A percentile compares a stretch with the other conserved stretches of the same genome.
phyloP scores from a whole-genome alignment of 106 monocot species.

The Triglochin maritima region DNA sequence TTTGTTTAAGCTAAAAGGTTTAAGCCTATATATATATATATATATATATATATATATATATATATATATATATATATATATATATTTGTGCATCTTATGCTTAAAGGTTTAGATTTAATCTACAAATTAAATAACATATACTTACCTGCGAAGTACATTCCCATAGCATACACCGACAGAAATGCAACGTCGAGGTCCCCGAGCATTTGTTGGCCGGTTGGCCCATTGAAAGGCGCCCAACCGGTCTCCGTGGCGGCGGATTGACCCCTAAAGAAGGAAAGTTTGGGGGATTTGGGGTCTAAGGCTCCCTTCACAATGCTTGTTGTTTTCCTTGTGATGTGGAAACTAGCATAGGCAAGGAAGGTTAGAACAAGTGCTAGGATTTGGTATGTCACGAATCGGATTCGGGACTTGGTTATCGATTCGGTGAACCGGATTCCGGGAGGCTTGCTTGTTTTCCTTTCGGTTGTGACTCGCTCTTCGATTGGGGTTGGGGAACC shows the following conservation, averaged over 20 bases:
- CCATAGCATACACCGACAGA: constrained; percentile 56
- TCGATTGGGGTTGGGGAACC: constrained; percentile 9
- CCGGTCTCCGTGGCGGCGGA: constrained; percentile 15
- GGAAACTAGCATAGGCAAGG: constrained; percentile 49
- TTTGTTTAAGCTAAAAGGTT: no score
- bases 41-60: no score
- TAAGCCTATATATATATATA: no score
- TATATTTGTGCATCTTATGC: no score
- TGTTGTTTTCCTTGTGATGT: constrained; percentile 61
- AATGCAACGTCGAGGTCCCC: constrained; percentile 81
- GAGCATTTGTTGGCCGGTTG: constrained; percentile 46
- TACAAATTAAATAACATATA: no score
- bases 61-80: no score
- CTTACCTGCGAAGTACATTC: constrained; percentile 55
- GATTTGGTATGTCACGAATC: constrained; percentile 47
- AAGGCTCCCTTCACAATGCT: constrained; percentile 67
- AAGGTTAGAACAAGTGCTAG: constrained; percentile 56
- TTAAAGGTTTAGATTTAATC: no score
- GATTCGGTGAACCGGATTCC: constrained; percentile 41
- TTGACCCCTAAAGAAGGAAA: constrained; percentile 12
- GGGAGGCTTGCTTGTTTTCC: constrained; percentile 19
- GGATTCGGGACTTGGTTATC: constrained; percentile 18
- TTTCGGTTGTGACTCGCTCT: constrained; percentile 3
- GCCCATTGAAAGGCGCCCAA: constrained; percentile 69
- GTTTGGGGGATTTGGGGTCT: constrained; percentile 29